Base-by-base conservation (phyloP, 2,329 filamentous ascomycete genomes). In the Amauroascus niger region DNA sequence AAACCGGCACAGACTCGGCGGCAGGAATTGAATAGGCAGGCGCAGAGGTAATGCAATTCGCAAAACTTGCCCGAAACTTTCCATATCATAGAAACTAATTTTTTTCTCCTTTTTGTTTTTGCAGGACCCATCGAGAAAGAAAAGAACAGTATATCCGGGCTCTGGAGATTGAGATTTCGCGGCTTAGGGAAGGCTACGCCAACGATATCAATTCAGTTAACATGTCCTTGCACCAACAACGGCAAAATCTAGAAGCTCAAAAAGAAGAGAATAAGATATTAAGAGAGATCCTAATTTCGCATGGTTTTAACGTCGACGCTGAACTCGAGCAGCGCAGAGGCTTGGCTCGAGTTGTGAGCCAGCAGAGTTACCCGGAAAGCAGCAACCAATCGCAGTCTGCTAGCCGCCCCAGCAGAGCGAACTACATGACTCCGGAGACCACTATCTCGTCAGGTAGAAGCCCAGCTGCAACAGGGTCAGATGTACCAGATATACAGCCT, bases 91-190 rank as follows among this genome's bases (percentile, higher is more conserved):
- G 6, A 6, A 11, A 20, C 16, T 50, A 18, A 33, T 41, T n/a
- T 1, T 30, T 20, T 66, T 52, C 35, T n/a, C n/a, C n/a, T n/a
- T n/a, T n/a, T n/a, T n/a, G n/a, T n/a, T n/a, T n/a, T 55, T 54
- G 52, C 65, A 95, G 93, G 66, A 97, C 93, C 16, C 93, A 98
- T 70, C 88, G 93, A 53, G 93, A 97, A 72, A 83, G 93, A 61
- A 97, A 97, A 69, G 93, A 97, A 71, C 79, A 89, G 63, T 97
- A 97, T 69, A 94, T 96, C 74, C 94, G 94, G 69, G 83, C 87
- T 9, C 80, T 97, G 14, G 93, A 98, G 70, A 84, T 91, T 64
- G 89, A 97, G 71, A 86, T 97, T 4, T 77, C 94, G 18, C 84
- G 88, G 47, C 76, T 97, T 41, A 93, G 94, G 67, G 89, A 96